These are phyloP conservation scores for Violaceomyces palustris DNA, from an alignment of 1,284 basidiomycete genomes.

Conservation along the genomic window DNA sequence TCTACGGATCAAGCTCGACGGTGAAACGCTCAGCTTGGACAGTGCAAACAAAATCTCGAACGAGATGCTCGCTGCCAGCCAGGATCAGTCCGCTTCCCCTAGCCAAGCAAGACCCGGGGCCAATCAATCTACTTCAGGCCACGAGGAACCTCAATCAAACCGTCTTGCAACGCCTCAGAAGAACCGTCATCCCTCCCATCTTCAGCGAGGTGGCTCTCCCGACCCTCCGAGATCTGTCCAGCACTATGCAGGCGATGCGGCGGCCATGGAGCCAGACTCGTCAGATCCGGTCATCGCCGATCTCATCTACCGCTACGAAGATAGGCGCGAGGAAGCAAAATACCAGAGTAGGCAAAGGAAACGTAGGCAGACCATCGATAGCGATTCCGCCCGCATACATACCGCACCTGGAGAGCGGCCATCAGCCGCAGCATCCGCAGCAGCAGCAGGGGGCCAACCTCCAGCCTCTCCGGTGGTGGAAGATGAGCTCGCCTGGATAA, in stretches of 20 bases:
- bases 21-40: constrained; percentile 2
- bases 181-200: no score
- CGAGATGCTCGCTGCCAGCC: constrained; percentile 4
- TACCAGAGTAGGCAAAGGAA: no score
- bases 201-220: constrained; percentile 14
- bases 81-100: no score
- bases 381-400: no score
- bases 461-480: neutral
- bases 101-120: neutral
- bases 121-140: neutral
- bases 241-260: no score
- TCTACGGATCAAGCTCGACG: constrained; percentile 17
- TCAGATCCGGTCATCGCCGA: constrained; percentile 28
- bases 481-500: constrained; percentile 16
- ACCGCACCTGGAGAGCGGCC: no score
- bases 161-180: constrained; percentile 6
- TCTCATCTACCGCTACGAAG: constrained; percentile 32
- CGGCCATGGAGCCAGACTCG: constrained; percentile 29
- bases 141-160: no score
- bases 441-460: neutral
- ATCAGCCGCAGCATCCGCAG: no score
- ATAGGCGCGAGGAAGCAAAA: constrained; percentile 2
- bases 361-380: no score
- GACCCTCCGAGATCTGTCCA: no score
- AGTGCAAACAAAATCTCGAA: constrained; percentile 7